Evolutionary conservation across 306 rosid species (phyloP), one percentile per base, ranked within the genome.

Genomic region (Casuarina cunninghamiana): DNA sequence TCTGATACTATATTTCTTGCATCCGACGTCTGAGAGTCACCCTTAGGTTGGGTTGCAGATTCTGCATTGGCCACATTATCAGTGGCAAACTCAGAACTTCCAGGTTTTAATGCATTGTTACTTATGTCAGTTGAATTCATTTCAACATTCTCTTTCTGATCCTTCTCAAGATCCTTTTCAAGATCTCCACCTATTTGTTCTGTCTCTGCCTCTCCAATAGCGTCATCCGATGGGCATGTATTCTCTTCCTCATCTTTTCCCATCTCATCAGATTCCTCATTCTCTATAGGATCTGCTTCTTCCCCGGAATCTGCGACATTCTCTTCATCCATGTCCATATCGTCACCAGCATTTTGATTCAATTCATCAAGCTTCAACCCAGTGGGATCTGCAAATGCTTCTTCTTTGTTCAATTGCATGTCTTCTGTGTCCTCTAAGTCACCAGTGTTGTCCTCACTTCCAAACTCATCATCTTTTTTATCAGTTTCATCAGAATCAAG

Each of bases 381-480:
- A 51, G 85, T 75, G 75, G 88, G 82, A 72, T 92, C 97, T 48
- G 86, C 60, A 85, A 76, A 74, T 4, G 85, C 91, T 45, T 77
- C 86, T 63, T 87, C 90, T 85, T 92, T 88, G 75, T 95, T 91
- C 86, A 82, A 80, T 35, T 87, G 79, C 71, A 81, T 54, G 21
- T 86, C 89, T 16, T 87, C 93, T 1, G 17, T 65, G 57, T 83
- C 77, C 63, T 89, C 93, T 79, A 55, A 84, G 79, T 91, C 89
- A 72, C 46, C 84, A 55, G 62, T 53, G 55, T 85, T 85, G 53
- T 75, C 83, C 58, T 79, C 61, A 79, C 70, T 76, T 58, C 79
- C 87, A 53, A 60, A 55, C 74, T 87, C 87, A 57, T 84, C 88
- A 53, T 86, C 86, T 43, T 57, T 83, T 74, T 67, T 63, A 55